Evolutionary conservation across 2,329 filamentous ascomycete species (phyloP).

Genomic region (Phaeophleospora eucalypticola): DNA sequence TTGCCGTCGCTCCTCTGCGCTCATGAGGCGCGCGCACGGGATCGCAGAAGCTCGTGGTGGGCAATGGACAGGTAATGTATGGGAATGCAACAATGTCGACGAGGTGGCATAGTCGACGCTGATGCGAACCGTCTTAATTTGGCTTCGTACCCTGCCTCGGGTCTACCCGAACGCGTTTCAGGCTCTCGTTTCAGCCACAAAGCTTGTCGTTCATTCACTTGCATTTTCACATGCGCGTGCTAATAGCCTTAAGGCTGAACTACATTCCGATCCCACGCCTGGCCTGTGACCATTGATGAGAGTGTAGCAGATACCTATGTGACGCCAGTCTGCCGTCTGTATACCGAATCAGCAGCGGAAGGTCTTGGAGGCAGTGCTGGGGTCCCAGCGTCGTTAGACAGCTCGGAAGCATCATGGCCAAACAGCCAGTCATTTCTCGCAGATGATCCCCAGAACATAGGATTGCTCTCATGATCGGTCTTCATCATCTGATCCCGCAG

Average conservation of each 20-base stretch:
- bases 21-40: too few species aligned
- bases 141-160: not conserved
- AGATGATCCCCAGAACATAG: constrained; percentile 30
- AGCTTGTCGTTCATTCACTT: not conserved
- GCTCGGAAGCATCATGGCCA: constrained; percentile 6
- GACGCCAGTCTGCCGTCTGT: too few species aligned
- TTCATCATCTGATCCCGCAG: constrained; percentile 28
- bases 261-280: too few species aligned
- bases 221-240: not conserved
- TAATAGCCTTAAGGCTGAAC: not conserved
- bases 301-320: too few species aligned
- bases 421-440: constrained; percentile 30
- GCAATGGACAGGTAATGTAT: too few species aligned
- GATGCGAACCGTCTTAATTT: not conserved
- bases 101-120: not conserved
- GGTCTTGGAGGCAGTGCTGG: constrained; percentile 2
- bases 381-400: not conserved
- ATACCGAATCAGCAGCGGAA: constrained; percentile 3
- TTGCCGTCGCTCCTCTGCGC: not conserved
- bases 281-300: too few species aligned
- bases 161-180: not conserved
- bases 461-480: constrained; percentile 23
- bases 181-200: not conserved
- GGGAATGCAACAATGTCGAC: not conserved
- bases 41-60: too few species aligned